Evolutionary conservation across 1,284 basidiomycete genomes (phyloP), one percentile per base, ranked within the genome.

Genomic region (Apiotrichum veenhuisii): DNA sequence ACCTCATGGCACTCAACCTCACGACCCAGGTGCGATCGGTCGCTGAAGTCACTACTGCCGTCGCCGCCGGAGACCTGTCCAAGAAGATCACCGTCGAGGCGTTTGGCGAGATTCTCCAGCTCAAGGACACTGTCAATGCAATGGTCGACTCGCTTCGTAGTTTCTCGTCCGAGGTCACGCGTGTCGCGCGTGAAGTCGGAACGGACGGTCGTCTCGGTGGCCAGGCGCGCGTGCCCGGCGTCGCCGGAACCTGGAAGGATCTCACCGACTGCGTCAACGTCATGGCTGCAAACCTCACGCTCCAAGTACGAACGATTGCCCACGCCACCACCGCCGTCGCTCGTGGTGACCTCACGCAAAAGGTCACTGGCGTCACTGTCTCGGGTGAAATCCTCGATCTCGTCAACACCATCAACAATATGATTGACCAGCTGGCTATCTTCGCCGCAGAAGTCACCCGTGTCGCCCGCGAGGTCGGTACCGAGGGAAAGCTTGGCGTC

Each of bases 11-110:
- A 18, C 61, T 71, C 56, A 96, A 95, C 74, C 80, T 98, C 68
- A 98, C 95, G 2, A 89, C 92, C 63, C 95, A 98, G 83, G 95
- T 98, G 61, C 87, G 94, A 60, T 92, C 90, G 54, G 94, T 98
- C 57, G 95, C 95, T 1, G 87, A 91, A 71, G 95, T 98, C 37
- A 98, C 96, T n/a, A 97, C 94, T 67, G 92, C 91, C 45, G 95
- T 98, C 62, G 95, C 96, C 0, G 82, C 87, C 58, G 96, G 96
- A 55, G 91, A 98, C 71, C 80, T 98, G 52, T 85, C 82, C 64
- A 88, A 91, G 76, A 87, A 87, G 58, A 93, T 98, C 75, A 87
- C 91, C 61, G 93, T 98, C 61, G 93, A 96, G 66, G 94, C 95
- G 23, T 90, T 94, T 72, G 94, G 95, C 54, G 95, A 98, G 79